Conservation (phyloP, 306 rosid species). For the Gastrolobium bilobum region DNA sequence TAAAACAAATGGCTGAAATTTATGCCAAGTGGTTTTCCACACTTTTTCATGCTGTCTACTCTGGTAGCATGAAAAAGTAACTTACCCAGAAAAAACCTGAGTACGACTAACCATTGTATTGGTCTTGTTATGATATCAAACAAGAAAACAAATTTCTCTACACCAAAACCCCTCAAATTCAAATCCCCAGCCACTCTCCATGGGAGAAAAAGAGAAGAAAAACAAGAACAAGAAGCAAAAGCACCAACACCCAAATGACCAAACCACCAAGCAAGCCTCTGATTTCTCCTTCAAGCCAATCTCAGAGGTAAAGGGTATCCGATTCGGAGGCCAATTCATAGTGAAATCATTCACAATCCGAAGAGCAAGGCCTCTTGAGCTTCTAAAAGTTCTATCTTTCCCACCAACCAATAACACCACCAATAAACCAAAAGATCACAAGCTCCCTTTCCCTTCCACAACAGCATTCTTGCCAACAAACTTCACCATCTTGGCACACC, state of each 20-base stretch:
- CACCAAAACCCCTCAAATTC: constrained; percentile 34
- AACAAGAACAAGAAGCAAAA: constrained; percentile 86
- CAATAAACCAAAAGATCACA: constrained; percentile 42
- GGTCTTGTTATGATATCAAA: constrained; percentile 47
- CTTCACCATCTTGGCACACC: constrained; percentile 96
- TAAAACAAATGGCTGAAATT: constrained; percentile 30
- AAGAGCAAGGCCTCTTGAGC: constrained; percentile 78
- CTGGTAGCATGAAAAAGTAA: constrained; percentile 23
- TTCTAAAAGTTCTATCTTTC: constrained; percentile 77
- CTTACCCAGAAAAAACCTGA: constrained; percentile 1
- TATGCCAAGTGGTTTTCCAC: constrained; percentile 31
- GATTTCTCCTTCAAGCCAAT: constrained; percentile 93
- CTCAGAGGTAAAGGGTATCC: constrained; percentile 89
- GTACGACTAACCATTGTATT: constrained; percentile 21
- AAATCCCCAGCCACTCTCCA: constrained; percentile 43
- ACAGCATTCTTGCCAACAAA: constrained; percentile 89
- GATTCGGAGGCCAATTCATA: constrained; percentile 96
- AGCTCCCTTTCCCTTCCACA: constrained; percentile 82
- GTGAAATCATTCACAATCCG: constrained; percentile 94
- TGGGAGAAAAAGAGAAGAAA: constrained; percentile 73
- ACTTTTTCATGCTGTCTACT: constrained; percentile 49
- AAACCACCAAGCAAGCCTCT: constrained; percentile 68
- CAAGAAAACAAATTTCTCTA: constrained; percentile 45
- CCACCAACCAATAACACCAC: constrained; percentile 62
- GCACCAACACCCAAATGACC: constrained; percentile 90